A percentile compares a stretch with the other conserved stretches of the same genome.
Conservation (phyloP, 1,139 yeast species). For the Geotrichum carabidarum region DNA sequence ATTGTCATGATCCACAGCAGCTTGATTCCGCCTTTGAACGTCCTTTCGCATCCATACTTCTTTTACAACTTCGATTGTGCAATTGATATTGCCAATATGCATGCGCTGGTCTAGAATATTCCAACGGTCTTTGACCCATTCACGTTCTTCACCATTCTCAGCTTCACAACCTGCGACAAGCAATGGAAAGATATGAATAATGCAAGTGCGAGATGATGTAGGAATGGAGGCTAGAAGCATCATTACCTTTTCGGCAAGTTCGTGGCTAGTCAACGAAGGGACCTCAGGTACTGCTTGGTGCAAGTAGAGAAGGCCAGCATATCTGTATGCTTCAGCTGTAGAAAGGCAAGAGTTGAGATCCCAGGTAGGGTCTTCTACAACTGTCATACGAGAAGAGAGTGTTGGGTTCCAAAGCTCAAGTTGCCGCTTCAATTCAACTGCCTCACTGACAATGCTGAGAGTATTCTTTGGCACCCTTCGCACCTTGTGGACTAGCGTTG, state of each 20-base stretch:
- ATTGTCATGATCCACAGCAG: neutral
- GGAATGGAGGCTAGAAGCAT: constrained; percentile 61
- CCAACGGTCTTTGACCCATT: constrained; percentile 62
- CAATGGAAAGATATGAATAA: constrained; percentile 60
- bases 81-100: constrained; percentile 62
- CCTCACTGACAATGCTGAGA: constrained; percentile 48
- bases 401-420: constrained; percentile 50
- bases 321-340: constrained; percentile 65
- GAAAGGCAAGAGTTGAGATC: constrained; percentile 58
- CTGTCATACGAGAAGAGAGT: constrained; percentile 40
- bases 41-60: constrained; percentile 67
- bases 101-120: constrained; percentile 47
- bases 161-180: constrained; percentile 64
- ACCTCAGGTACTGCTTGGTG: constrained; percentile 70
- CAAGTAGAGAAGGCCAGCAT: constrained; percentile 52
- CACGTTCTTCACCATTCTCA: constrained; percentile 50
- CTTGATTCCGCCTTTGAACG: constrained; percentile 26
- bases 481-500: constrained; percentile 50
- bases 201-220: constrained; percentile 50
- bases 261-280: constrained; percentile 52
- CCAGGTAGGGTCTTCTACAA: constrained; percentile 45
- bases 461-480: constrained; percentile 43
- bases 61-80: constrained; percentile 62
- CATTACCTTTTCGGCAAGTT: constrained; percentile 55
- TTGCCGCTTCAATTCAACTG: constrained; percentile 51